These are phyloP conservation scores for Lepiota subincarnata DNA, from an alignment of 768 basidiomycete genomes.

Conservation along the genomic window DNA sequence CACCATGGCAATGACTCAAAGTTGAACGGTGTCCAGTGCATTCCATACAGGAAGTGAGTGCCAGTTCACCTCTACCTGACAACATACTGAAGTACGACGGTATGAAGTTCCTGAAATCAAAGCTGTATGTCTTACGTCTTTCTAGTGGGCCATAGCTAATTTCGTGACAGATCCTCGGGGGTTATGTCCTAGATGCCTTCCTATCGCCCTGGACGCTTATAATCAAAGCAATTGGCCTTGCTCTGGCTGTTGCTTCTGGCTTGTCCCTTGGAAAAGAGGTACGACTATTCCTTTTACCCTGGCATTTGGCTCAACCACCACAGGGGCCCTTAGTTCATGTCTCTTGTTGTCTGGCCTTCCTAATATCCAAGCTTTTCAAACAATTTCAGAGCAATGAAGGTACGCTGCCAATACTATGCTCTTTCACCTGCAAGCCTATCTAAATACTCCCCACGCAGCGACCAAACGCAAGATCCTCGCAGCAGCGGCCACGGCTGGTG, in stretches of 20 bases:
- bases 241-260: constrained; percentile 81
- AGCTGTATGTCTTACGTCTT: constrained; percentile 43
- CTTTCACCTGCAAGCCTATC: neutral
- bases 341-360: constrained; percentile 74
- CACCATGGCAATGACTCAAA: neutral
- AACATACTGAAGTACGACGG: neutral
- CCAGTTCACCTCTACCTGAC: neutral
- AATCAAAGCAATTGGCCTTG: constrained; percentile 80
- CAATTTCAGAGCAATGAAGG: constrained; percentile 80
- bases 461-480: constrained; percentile 80
- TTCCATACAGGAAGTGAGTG: constrained; percentile 77
- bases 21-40: constrained; percentile 37
- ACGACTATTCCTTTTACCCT: constrained; percentile 9
- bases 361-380: constrained; percentile 60
- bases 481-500: constrained; percentile 81
- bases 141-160: neutral
- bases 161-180: constrained; percentile 59
- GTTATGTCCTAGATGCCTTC: constrained; percentile 85
- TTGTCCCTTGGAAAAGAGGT: constrained; percentile 85
- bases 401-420: constrained; percentile 18
- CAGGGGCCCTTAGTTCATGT: constrained; percentile 86
- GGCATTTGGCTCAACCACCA: constrained; percentile 3
- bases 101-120: constrained; percentile 71
- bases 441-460: constrained; percentile 31
- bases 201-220: constrained; percentile 83